These are phyloP conservation scores for Saccharomycopsis vini DNA, from an alignment of 805 yeast genomes.

Conservation along the genomic window DNA sequence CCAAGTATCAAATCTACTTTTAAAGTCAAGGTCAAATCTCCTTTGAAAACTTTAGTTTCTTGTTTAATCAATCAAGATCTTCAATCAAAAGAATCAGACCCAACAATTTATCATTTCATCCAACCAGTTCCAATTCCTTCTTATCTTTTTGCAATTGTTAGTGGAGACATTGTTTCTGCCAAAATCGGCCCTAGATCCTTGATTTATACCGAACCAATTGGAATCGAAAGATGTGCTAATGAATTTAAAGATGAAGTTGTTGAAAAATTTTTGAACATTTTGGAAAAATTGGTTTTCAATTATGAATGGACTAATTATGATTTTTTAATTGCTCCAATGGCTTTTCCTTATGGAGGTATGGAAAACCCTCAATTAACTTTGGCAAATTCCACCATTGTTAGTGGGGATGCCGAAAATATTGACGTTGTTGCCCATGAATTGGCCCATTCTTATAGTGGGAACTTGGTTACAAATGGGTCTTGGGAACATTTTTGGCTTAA, in stretches of 20 bases:
- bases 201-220: slow-evolving; percentile 69
- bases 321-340: slow-evolving; percentile 68
- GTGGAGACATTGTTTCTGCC: slow-evolving; percentile 64
- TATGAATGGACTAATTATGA: slow-evolving; percentile 85
- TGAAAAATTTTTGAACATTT: slow-evolving; percentile 69
- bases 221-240: slow-evolving; percentile 57
- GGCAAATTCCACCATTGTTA: slow-evolving; percentile 80
- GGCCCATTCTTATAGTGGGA: slow-evolving; percentile 91
- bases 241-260: slow-evolving; percentile 71
- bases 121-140: slow-evolving; percentile 84
- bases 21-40: slow-evolving; percentile 49
- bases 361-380: slow-evolving; percentile 89
- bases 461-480: slow-evolving; percentile 79
- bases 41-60: slow-evolving; percentile 63
- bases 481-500: slow-evolving; percentile 95
- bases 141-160: slow-evolving; percentile 74
- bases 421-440: slow-evolving; percentile 90
- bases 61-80: slow-evolving; percentile 39
- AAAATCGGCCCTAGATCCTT: slow-evolving; percentile 80
- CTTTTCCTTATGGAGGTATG: slow-evolving; percentile 90
- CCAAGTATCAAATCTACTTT: slow-evolving; percentile 72
- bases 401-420: slow-evolving; percentile 78
- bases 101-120: slow-evolving; percentile 38
- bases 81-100: slow-evolving; percentile 18
- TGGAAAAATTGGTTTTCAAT: slow-evolving; percentile 65